phyloP scores from a whole-genome alignment of 2,329 filamentous ascomycete genomes.

The Aureobasidium sp. region DNA sequence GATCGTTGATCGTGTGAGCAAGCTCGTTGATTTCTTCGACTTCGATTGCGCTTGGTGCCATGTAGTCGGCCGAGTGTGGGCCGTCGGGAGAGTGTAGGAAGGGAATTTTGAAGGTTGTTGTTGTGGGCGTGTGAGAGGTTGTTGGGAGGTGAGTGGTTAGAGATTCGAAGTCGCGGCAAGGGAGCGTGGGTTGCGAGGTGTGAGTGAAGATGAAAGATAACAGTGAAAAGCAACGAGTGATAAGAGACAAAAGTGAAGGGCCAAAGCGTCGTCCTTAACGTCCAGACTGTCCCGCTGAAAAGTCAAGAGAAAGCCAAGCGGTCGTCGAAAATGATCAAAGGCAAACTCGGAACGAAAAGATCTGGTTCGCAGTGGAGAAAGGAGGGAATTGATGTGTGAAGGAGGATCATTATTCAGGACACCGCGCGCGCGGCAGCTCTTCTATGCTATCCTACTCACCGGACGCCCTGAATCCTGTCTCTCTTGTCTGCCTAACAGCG shows the following conservation, averaged over 20 bases:
- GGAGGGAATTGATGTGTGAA: neutral
- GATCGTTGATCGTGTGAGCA: constrained; percentile 17
- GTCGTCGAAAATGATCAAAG: neutral
- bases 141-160: neutral
- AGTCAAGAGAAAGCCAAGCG: neutral
- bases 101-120: constrained; percentile 3
- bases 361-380: neutral
- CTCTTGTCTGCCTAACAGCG: neutral
- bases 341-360: neutral
- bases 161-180: neutral
- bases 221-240: constrained; percentile 1
- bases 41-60: constrained; percentile 26
- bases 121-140: neutral
- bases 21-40: constrained; percentile 24
- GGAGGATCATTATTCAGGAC: neutral
- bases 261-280: neutral
- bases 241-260: neutral
- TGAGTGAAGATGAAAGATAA: neutral
- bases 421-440: neutral
- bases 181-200: neutral
- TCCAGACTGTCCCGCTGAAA: neutral
- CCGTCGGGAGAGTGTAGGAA: neutral
- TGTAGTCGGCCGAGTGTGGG: constrained; percentile 15
- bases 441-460: neutral
- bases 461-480: neutral